These are phyloP conservation scores for Lactifluus piperatus DNA, from an alignment of 768 basidiomycete species.

Conservation along the genomic window DNA sequence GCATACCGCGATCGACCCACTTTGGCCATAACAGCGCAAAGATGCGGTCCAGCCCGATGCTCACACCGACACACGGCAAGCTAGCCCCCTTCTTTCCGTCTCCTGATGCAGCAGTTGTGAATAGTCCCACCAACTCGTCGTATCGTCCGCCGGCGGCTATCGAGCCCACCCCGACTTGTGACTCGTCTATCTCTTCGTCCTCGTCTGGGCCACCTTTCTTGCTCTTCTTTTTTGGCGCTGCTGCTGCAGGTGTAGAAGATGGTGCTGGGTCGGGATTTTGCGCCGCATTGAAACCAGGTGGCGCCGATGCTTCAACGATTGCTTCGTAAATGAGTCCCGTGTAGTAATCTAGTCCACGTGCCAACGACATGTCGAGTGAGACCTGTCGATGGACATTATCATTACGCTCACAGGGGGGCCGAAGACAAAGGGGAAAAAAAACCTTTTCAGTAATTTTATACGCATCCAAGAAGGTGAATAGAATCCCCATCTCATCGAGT, in stretches of 20 bases:
- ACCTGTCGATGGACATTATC: constrained; percentile 39
- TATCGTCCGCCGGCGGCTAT: constrained; percentile 98
- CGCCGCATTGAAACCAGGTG: constrained; percentile 63
- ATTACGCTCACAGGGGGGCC: background rate
- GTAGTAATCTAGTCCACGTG: constrained; percentile 97
- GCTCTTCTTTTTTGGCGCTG: constrained; percentile 33
- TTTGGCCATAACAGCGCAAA: constrained; percentile 87
- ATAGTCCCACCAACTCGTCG: constrained; percentile 90
- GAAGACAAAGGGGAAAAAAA: constrained; percentile 10
- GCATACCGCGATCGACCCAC: constrained; percentile 69
- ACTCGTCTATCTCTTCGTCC: constrained; percentile 87
- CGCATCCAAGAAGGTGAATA: constrained; percentile 76
- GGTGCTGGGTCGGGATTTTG: constrained; percentile 32
- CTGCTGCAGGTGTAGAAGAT: constrained; percentile 26
- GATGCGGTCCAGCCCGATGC: constrained; percentile 87
- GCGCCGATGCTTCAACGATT: constrained; percentile 86
- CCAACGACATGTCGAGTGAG: constrained; percentile 93
- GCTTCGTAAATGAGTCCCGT: constrained; percentile 99
- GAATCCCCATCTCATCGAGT: constrained; percentile 72
- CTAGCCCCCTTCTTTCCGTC: constrained; percentile 57
- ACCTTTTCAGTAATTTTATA: constrained; percentile 78
- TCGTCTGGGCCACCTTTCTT: constrained; percentile 43
- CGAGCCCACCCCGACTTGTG: constrained; percentile 92
- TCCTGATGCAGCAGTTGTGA: constrained; percentile 72
- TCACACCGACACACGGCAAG: constrained; percentile 87